phyloP scores from a whole-genome alignment of 345 rosid species.

The Zanthoxylum bungeanum region DNA sequence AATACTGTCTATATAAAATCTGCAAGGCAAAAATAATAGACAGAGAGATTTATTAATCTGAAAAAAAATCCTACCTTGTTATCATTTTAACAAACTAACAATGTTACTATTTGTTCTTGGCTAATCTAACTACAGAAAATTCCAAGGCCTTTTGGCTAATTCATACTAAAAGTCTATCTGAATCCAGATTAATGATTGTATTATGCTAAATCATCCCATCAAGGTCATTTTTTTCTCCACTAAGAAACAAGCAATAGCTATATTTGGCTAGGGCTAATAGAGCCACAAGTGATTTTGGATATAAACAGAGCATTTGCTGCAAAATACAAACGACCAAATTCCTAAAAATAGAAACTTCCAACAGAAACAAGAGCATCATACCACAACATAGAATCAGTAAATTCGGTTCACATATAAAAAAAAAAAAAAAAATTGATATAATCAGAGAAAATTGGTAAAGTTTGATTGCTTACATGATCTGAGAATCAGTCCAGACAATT shows the following conservation, averaged over 20 bases:
- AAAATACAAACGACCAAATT: not conserved
- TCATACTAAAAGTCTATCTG: not conserved
- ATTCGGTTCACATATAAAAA: not conserved
- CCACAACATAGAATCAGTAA: constrained; percentile 19
- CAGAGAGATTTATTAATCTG: not conserved
- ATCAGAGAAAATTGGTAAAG: not conserved
- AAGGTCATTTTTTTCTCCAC: not conserved
- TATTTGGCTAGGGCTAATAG: not conserved
- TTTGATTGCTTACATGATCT: constrained; percentile 65
- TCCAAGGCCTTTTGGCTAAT: not conserved
- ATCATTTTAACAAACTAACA: not conserved
- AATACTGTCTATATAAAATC: constrained; percentile 75
- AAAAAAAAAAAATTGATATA: not conserved
- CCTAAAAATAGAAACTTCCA: constrained; percentile 21
- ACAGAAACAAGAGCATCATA: constrained; percentile 14
- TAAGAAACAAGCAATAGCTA: constrained; percentile 21
- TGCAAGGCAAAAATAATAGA: constrained; percentile 23
- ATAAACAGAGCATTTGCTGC: constrained; percentile 20
- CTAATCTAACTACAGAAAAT: not conserved
- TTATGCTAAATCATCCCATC: not conserved
- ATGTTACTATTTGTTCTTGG: not conserved
- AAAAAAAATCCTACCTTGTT: not conserved
- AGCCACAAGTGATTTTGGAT: constrained; percentile 22
- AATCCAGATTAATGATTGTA: not conserved
- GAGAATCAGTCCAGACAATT: constrained; percentile 94